Evolutionary conservation across 306 rosid genomes (phyloP).

Genomic region (Cucurbita moschata): DNA sequence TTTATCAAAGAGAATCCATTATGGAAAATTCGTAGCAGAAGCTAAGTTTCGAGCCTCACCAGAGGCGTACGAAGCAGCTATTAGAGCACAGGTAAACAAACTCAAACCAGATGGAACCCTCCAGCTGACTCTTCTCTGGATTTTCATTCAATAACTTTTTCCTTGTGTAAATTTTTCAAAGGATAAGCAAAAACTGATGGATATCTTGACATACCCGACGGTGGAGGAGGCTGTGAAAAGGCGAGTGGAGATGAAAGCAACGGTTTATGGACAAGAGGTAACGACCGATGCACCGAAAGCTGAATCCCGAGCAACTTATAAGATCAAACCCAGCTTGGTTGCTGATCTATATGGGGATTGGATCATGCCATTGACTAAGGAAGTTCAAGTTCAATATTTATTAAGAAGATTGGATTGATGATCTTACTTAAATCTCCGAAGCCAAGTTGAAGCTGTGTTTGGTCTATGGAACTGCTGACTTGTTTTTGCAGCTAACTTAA

Average conservation of each 20-base stretch:
- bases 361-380: slow-evolving; percentile 97
- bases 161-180: slow-evolving; percentile 16
- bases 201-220: slow-evolving; percentile 48
- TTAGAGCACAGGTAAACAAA: slow-evolving; percentile 51
- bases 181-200: slow-evolving; percentile 71
- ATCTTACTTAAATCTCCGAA: slow-evolving; percentile 1
- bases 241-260: slow-evolving; percentile 72
- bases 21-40: slow-evolving; percentile 88
- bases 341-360: slow-evolving; percentile 76
- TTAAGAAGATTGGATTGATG: slow-evolving; percentile 70
- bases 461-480: not conserved
- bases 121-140: not conserved
- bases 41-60: slow-evolving; percentile 68
- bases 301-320: slow-evolving; percentile 32
- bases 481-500: not conserved
- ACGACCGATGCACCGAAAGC: slow-evolving; percentile 19
- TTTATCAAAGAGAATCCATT: slow-evolving; percentile 85
- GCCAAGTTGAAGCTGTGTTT: not conserved
- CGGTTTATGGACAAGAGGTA: slow-evolving; percentile 66
- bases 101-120: not conserved
- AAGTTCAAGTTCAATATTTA: slow-evolving; percentile 79
- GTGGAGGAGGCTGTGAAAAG: slow-evolving; percentile 59
- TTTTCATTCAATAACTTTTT: slow-evolving; percentile 1
- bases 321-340: slow-evolving; percentile 64
- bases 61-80: slow-evolving; percentile 48